A percentile compares a stretch with the other conserved stretches of the same genome.
phyloP scores from a whole-genome alignment of 2,329 filamentous ascomycete genomes.

The Colletotrichum limetticola region DNA sequence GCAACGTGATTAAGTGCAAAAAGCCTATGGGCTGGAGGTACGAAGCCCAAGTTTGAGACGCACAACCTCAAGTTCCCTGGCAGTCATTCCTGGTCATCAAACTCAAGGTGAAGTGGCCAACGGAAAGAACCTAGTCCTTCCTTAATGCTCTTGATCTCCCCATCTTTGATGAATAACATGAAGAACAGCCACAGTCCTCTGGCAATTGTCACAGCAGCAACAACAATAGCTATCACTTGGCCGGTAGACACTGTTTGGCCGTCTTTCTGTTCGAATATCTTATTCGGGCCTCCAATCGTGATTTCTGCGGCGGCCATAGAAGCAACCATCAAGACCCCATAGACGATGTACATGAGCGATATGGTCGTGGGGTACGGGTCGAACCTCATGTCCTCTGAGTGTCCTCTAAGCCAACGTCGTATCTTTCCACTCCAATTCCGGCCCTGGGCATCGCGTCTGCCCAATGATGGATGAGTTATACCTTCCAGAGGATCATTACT shows the following conservation, averaged over 20 bases:
- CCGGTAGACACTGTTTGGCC: neutral
- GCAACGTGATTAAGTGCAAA: too few relatives aligned
- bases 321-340: neutral
- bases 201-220: neutral
- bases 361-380: neutral
- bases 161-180: neutral
- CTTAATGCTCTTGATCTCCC: neutral
- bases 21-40: too few relatives aligned
- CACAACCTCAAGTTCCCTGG: too few relatives aligned
- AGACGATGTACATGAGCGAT: neutral
- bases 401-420: neutral
- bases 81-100: too few relatives aligned
- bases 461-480: too few relatives aligned
- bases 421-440: too few relatives aligned
- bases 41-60: too few relatives aligned
- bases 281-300: neutral
- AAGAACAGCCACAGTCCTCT: neutral
- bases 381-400: accelerated
- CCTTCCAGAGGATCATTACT: too few relatives aligned
- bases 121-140: neutral
- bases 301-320: slow-evolving; percentile 5
- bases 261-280: neutral
- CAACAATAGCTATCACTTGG: slow-evolving; percentile 11
- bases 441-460: too few relatives aligned
- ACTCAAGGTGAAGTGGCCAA: neutral